These are phyloP conservation scores for Umbelopsis sp. DNA, from an alignment of 192 early-diverging fungal species.

Conservation along the genomic window DNA sequence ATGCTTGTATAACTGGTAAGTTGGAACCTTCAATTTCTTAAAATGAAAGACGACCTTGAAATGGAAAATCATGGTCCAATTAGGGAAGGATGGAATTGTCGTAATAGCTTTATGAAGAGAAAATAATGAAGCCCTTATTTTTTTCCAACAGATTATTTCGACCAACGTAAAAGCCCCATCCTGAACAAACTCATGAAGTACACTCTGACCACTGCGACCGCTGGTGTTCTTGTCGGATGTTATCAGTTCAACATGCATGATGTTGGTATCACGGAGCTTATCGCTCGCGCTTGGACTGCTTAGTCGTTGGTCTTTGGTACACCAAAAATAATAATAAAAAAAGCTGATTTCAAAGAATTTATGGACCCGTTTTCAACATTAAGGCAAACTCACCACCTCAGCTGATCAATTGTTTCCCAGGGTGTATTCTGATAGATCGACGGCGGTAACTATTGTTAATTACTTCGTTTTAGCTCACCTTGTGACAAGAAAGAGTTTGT, in stretches of 20 bases:
- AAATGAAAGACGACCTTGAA: neutral
- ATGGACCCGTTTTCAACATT: neutral
- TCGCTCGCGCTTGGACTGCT: conserved; percentile 85
- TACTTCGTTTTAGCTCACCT: neutral
- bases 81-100: too few relatives aligned
- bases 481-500: neutral
- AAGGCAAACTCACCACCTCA: neutral
- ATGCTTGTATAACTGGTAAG: conserved; percentile 39
- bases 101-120: too few relatives aligned
- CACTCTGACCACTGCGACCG: conserved; percentile 70
- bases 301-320: conserved; percentile 34
- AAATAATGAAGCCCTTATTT: neutral
- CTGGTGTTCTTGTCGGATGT: conserved; percentile 77
- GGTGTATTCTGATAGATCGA: neutral
- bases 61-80: neutral
- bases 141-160: conserved; percentile 76
- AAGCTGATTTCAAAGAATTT: neutral
- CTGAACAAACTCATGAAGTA: conserved; percentile 65
- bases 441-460: neutral
- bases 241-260: conserved; percentile 97
- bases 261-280: conserved; percentile 89
- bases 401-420: neutral
- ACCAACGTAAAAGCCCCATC: conserved; percentile 59
- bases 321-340: conserved; percentile 1
- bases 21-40: neutral